phyloP scores from a whole-genome alignment of 2,329 filamentous ascomycete genomes.

The Corynespora cassiicola region DNA sequence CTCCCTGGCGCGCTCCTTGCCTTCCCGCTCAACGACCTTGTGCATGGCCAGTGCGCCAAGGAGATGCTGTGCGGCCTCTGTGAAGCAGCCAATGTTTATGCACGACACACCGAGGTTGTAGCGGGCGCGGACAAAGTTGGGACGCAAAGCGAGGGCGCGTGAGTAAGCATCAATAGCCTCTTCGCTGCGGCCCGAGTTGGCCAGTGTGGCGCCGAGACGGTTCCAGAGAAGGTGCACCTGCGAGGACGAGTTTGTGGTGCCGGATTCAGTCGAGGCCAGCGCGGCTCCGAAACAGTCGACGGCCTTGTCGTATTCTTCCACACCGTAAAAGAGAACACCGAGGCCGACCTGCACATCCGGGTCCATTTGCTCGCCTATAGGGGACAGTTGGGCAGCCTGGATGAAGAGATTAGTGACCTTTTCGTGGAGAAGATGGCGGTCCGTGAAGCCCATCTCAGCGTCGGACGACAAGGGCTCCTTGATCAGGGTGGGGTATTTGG shows the following conservation, averaged over 20 bases:
- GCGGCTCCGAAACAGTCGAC: conserved; percentile 98
- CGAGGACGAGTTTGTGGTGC: conserved; percentile 80
- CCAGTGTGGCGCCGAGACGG: conserved; percentile 90
- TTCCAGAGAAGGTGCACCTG: conserved; percentile 98
- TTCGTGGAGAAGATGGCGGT: conserved; percentile 86
- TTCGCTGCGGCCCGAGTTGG: conserved; percentile 90
- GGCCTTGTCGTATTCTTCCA: conserved; percentile 97
- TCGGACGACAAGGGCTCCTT: conserved; percentile 75
- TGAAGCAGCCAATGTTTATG: conserved; percentile 96
- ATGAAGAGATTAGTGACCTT: conserved; percentile 93
- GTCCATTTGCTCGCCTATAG: conserved; percentile 94
- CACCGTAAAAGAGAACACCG: conserved; percentile 96
- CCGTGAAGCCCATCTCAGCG: conserved; percentile 91
- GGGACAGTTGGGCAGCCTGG: conserved; percentile 87
- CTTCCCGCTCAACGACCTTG: conserved; percentile 86
- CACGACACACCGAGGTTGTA: conserved; percentile 97
- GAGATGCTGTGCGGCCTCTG: conserved; percentile 90
- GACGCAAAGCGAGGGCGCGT: conserved; percentile 84
- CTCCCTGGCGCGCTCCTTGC: conserved; percentile 81
- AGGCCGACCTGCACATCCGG: conserved; percentile 97
- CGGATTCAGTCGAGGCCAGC: conserved; percentile 82
- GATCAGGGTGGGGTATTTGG: conserved; percentile 87
- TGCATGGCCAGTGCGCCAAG: conserved; percentile 94
- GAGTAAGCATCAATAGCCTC: conserved; percentile 98
- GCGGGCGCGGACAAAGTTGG: conserved; percentile 94